Evolutionary conservation across 371 early-diverging fungal genomes (phyloP).

Genomic region (Apophysomyces variabilis): DNA sequence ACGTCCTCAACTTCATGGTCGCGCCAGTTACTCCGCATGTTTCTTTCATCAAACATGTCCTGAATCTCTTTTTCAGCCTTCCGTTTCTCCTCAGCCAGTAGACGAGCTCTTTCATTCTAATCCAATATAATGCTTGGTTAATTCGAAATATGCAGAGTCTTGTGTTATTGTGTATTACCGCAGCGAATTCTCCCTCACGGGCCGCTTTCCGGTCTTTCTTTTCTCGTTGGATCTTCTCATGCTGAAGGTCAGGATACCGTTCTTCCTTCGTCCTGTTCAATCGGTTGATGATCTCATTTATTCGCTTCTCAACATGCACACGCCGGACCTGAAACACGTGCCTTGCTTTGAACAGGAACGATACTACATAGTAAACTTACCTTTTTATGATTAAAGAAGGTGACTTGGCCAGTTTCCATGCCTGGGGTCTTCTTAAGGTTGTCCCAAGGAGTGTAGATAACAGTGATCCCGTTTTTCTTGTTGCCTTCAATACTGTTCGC

Average conservation of each 20-base stretch:
- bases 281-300: conserved; percentile 88
- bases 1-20: conserved; percentile 58
- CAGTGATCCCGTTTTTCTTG: conserved; percentile 68
- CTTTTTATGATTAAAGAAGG: conserved; percentile 81
- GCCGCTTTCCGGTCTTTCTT: conserved; percentile 57
- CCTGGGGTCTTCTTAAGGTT: conserved; percentile 91
- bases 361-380: conserved; percentile 36
- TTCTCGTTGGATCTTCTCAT: conserved; percentile 72
- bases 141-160: background rate
- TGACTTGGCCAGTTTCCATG: conserved; percentile 96
- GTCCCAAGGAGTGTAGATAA: conserved; percentile 95
- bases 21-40: conserved; percentile 67
- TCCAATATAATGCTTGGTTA: background rate
- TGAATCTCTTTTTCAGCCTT: conserved; percentile 59
- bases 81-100: conserved; percentile 40
- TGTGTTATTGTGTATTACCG: conserved; percentile 30
- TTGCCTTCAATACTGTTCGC: conserved; percentile 93
- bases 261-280: conserved; percentile 92
- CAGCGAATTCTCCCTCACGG: conserved; percentile 54
- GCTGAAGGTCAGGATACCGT: conserved; percentile 72
- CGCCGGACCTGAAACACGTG: conserved; percentile 61
- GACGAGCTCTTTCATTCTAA: conserved; percentile 43
- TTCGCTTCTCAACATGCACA: conserved; percentile 76
- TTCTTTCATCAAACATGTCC: conserved; percentile 56
- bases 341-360: too few species aligned